Evolutionary conservation across 495 filamentous ascomycete species (phyloP), one percentile per base, ranked within the genome.

Genomic region (Amniculicola lignicola): DNA sequence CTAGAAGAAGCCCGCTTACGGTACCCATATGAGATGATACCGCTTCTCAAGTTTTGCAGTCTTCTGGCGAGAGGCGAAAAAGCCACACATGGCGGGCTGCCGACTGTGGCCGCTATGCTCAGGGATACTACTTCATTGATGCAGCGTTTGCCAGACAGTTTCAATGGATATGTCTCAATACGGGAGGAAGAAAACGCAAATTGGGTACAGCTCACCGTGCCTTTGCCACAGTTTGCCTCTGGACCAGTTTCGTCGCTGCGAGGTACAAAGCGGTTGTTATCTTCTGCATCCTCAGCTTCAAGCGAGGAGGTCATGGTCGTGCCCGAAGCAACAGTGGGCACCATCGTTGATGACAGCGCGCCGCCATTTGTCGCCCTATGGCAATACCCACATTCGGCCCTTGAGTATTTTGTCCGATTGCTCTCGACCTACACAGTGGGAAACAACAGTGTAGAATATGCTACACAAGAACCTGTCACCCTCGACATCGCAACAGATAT

Each of bases 11-110:
- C 93, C 1, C 77, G 81, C 18, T 78, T 77, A 47, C 83, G 92
- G 38, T 97, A 89, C 69, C 93, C 93, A 1, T 89, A 87, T 68
- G 93, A 98, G 70, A 82, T 84, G 19, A 65, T 82, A n/a, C 89
- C 93, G 3, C 88, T 96, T 57, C 59, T 95, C 46, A 79, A 79
- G 46, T 66, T 90, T 35, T 81, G 77, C 47, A 78, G 79, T 41
- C 80, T 81, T 16, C 54, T 88, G 4, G 68, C 69, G 6, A 51
- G 77, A 14, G 77, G 70, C 9, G 67, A 70, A 29, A 59, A 69
- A 3, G 57, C 50, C 21, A 45, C 15, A 36, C 71, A 77, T 22
- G 75, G 78, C 6, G 76, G 77, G 37, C 55, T 82, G 44, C 67
- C 77, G 29, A 51, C 71, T 1, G 74, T 84, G 9, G 65, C 79